Evolutionary conservation across 2,329 filamentous ascomycete genomes (phyloP), one percentile per base, ranked within the genome.

Genomic region (Sporothrix schenckii): DNA sequence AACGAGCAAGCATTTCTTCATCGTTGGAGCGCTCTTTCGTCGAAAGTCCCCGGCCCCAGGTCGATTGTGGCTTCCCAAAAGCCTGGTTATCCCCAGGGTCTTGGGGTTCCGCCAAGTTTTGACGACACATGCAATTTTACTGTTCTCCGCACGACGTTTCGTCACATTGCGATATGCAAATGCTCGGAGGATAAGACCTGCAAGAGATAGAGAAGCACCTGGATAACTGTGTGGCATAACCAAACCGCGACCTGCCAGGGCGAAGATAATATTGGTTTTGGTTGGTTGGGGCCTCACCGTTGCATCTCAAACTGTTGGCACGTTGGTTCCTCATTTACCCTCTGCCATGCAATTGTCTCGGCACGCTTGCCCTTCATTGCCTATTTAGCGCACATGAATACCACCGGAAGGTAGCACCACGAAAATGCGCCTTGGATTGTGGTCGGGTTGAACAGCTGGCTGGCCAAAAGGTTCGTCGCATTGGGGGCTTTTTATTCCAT

Each of bases 151-250:
- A 34, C 50, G 58, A 52, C 13, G 44, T 69, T 52, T 69, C 56
- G 56, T 63, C 68, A 63, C 56, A 69, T 69, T 69, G 47, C 68
- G 56, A 61, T 63, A n/a, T 44, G 68, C 54, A n/a, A n/a, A 50
- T 19, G 30, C 9, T 19, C n/a, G 10, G 39, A 27, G 2, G 34
- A 41, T 34, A 56, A 47, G 39, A 41, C 19, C 56, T n/a, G 21
- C 56, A 41, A 41, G 4, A 54, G 27, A 63, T 21, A 60, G 9
- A 24, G 14, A 1, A 14, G 21, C 34, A 34, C 34, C 34, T 34
- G 34, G 34, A 34, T 34, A 34, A 6, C 21, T 27, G 39, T 11
- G 9, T 21, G 27, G 39, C 39, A 63, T n/a, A 27, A 24, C 58
- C 11, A 24, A 10, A 10, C 39, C 2, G 19, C 21, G 56, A 24